These are phyloP conservation scores for Boletus smithii DNA, from an alignment of 1,284 basidiomycete species.

Conservation along the genomic window DNA sequence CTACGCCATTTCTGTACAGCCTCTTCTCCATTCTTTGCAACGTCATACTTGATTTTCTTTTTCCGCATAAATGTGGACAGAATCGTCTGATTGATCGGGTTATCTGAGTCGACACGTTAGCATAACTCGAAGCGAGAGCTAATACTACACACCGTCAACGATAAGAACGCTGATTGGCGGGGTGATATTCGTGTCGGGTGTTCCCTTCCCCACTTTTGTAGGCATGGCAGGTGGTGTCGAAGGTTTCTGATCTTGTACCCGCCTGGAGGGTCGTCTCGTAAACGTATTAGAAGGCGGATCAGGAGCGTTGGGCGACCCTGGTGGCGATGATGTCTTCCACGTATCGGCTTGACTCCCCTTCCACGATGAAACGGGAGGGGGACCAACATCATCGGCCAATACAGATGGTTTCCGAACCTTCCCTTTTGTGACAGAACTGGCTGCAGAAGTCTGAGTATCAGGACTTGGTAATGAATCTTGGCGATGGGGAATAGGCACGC, in stretches of 20 bases:
- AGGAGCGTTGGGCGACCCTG: conserved; percentile 30
- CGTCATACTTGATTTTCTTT: conserved; percentile 94
- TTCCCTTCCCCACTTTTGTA: conserved; percentile 26
- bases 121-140: conserved; percentile 9
- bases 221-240: conserved; percentile 19
- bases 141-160: conserved; percentile 74
- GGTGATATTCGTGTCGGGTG: conserved; percentile 59
- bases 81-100: conserved; percentile 98
- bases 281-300: conserved; percentile 29
- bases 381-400: conserved; percentile 27
- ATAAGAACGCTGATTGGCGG: conserved; percentile 96
- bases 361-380: conserved; percentile 20
- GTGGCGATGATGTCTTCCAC: conserved; percentile 37
- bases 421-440: conserved; percentile 14
- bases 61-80: conserved; percentile 93
- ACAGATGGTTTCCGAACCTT: conserved; percentile 33
- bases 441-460: conserved; percentile 14
- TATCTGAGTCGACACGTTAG: conserved; percentile 59
- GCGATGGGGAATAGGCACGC: conserved; percentile 15
- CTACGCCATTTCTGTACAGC: conserved; percentile 97
- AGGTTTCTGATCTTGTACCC: conserved; percentile 31
- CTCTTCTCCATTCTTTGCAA: conserved; percentile 93
- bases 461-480: conserved; percentile 29
- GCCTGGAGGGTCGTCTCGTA: conserved; percentile 28
- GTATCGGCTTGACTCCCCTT: conserved; percentile 30